A percentile compares a stretch with the other conserved stretches of the same genome.
These are phyloP conservation scores for Parmelia sp. DNA, from an alignment of 495 filamentous ascomycete genomes.

Conservation along the genomic window DNA sequence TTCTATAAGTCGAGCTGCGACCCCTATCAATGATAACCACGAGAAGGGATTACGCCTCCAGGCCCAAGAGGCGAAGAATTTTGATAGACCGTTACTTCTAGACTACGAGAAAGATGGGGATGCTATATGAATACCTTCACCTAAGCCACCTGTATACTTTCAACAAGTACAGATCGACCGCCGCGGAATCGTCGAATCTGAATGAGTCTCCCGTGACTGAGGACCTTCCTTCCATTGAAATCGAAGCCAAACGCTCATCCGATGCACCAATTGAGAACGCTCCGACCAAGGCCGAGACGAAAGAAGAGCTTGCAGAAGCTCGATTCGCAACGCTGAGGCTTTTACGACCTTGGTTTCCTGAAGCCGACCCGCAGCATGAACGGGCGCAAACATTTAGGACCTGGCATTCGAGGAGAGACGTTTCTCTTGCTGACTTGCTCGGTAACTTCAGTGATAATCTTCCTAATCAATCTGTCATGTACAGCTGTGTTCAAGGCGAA, in stretches of 20 bases:
- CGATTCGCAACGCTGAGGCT: conserved; percentile 8
- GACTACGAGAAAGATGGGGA: background rate
- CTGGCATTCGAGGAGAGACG: conserved; percentile 5
- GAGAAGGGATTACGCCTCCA: background rate
- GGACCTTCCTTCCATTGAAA: background rate
- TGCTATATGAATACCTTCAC: background rate
- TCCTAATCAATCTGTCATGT: background rate
- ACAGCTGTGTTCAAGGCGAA: too few relatives aligned
- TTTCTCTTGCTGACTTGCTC: background rate
- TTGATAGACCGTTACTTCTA: background rate
- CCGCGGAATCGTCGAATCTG: background rate
- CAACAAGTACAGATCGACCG: background rate
- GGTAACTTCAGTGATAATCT: background rate
- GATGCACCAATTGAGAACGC: background rate
- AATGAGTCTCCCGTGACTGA: background rate
- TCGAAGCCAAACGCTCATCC: background rate
- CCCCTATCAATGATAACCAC: background rate
- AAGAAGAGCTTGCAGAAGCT: conserved; percentile 3
- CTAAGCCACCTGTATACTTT: background rate
- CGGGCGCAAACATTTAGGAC: conserved; percentile 1
- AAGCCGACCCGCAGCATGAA: conserved; percentile 9
- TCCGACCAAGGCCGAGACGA: background rate
- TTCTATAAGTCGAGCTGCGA: background rate
- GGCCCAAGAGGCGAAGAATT: background rate
- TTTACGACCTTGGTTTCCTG: conserved; percentile 4